phyloP scores from a whole-genome alignment of 371 early-diverging fungal species.

The Mortierella sp. region DNA sequence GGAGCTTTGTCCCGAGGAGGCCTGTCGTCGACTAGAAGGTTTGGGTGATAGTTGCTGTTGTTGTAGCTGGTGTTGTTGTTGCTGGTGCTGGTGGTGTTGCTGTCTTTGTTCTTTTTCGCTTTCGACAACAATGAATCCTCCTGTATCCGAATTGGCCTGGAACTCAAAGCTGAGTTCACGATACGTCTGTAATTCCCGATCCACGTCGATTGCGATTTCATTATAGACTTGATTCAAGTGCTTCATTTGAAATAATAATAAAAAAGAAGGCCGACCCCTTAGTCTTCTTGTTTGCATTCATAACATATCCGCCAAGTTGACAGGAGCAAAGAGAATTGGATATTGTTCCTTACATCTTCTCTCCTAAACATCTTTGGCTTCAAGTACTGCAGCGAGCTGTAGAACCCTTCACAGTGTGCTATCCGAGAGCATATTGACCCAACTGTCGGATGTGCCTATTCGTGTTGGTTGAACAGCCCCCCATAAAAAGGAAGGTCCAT shows the following conservation, averaged over 20 bases:
- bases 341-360: slow-evolving; percentile 35
- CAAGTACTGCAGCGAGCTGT: slow-evolving; percentile 45
- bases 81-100: background rate
- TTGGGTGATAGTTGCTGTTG: background rate
- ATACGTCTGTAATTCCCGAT: slow-evolving; percentile 26
- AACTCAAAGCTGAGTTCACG: slow-evolving; percentile 16
- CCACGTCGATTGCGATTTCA: slow-evolving; percentile 30
- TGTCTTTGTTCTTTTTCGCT: background rate
- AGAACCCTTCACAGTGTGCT: slow-evolving; percentile 40
- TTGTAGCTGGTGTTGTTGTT: slow-evolving; percentile 4
- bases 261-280: background rate
- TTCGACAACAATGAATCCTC: background rate
- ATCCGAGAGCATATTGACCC: slow-evolving; percentile 41
- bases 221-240: slow-evolving; percentile 38
- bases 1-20: too few relatives aligned
- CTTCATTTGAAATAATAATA: background rate
- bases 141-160: background rate
- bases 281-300: too few relatives aligned
- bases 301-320: background rate
- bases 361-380: slow-evolving; percentile 53
- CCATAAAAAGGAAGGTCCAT: background rate
- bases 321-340: background rate
- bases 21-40: background rate
- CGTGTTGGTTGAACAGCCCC: slow-evolving; percentile 26
- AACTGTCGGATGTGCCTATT: slow-evolving; percentile 41